Percentiles rank a stretch among this genome's conserved stretches.
phyloP scores from a whole-genome alignment of 805 yeast genomes.

The Sugiyamaella chiloensis region DNA sequence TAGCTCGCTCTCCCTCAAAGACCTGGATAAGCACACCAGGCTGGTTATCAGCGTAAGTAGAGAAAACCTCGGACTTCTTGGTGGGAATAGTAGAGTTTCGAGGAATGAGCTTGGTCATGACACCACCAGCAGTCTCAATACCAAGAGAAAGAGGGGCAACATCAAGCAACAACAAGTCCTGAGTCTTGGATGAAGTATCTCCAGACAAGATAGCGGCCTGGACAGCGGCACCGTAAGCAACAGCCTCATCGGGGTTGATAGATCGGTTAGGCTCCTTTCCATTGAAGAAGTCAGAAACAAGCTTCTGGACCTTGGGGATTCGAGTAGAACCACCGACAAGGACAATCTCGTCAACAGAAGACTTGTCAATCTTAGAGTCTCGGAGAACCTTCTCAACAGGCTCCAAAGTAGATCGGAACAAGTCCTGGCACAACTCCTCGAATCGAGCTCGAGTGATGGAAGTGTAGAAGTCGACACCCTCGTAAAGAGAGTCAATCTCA shows the following conservation, averaged over 20 bases:
- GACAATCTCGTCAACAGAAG: constrained; percentile 87
- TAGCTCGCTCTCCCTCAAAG: constrained; percentile 96
- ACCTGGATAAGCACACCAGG: constrained; percentile 98
- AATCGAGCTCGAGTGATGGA: constrained; percentile 96
- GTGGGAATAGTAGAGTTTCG: constrained; percentile 98
- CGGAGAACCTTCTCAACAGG: constrained; percentile 94
- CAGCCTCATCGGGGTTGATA: constrained; percentile 98
- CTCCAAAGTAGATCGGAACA: constrained; percentile 89
- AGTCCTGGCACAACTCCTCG: constrained; percentile 92
- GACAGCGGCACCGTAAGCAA: constrained; percentile 98
- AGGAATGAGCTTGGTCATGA: constrained; percentile 96
- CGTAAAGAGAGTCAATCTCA: constrained; percentile 91
- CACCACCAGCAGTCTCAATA: constrained; percentile 99
- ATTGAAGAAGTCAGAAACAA: constrained; percentile 93
- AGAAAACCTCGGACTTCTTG: constrained; percentile 94
- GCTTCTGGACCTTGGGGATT: constrained; percentile 95
- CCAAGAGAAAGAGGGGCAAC: constrained; percentile 97
- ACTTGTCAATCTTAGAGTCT: constrained; percentile 87
- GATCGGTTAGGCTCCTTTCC: constrained; percentile 97
- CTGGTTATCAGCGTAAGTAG: constrained; percentile 96
- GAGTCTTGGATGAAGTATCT: constrained; percentile 94
- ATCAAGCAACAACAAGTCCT: constrained; percentile 89
- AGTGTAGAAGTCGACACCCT: constrained; percentile 95
- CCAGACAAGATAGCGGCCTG: constrained; percentile 97
- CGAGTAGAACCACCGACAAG: constrained; percentile 98